Evolutionary conservation across 108 stramenopile genomes (phyloP).

Genomic region (Pseudonitzschia multiseries): DNA sequence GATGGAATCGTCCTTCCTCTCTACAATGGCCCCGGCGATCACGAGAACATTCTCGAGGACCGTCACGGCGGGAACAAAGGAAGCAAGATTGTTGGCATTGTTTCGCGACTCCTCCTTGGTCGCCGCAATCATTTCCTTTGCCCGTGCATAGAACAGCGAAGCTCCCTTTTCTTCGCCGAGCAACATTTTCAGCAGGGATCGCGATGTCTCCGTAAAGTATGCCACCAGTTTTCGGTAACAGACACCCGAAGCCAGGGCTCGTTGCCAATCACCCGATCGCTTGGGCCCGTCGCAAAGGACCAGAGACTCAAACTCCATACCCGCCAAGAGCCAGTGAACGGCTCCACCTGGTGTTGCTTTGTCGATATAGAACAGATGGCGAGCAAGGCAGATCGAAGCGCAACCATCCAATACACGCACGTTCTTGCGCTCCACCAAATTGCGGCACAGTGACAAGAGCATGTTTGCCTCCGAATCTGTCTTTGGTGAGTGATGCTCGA

Average conservation of each 20-base stretch:
- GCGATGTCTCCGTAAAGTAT: slow-evolving; percentile 26
- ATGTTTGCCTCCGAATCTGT: slow-evolving; percentile 67
- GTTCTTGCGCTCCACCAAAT: slow-evolving; percentile 48
- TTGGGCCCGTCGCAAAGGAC: slow-evolving; percentile 36
- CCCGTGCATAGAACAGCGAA: slow-evolving; percentile 15
- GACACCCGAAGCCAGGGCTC: slow-evolving; percentile 11
- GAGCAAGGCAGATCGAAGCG: slow-evolving; percentile 50
- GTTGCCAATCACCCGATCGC: slow-evolving; percentile 32
- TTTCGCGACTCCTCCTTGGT: slow-evolving; percentile 5
- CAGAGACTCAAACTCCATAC: slow-evolving; percentile 57
- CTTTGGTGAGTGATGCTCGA: slow-evolving; percentile 56
- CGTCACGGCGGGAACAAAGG: slow-evolving; percentile 30
- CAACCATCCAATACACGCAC: slow-evolving; percentile 69
- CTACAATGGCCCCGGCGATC: slow-evolving; percentile 48
- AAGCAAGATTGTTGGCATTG: slow-evolving; percentile 7
- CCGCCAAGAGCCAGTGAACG: slow-evolving; percentile 62
- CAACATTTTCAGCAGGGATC: slow-evolving; percentile 27
- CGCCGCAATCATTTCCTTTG: slow-evolving; percentile 26
- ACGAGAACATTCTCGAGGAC: slow-evolving; percentile 46
- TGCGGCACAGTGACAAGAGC: slow-evolving; percentile 50
- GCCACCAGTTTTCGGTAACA: slow-evolving; percentile 29
- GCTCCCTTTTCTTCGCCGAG: slow-evolving; percentile 35
- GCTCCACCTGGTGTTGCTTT: slow-evolving; percentile 38
- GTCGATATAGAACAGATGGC: slow-evolving; percentile 50
- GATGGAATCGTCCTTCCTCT: slow-evolving; percentile 42